These are phyloP conservation scores for Ceratorhiza oryzae-sativae DNA, from an alignment of 1,284 basidiomycete genomes.

Conservation along the genomic window DNA sequence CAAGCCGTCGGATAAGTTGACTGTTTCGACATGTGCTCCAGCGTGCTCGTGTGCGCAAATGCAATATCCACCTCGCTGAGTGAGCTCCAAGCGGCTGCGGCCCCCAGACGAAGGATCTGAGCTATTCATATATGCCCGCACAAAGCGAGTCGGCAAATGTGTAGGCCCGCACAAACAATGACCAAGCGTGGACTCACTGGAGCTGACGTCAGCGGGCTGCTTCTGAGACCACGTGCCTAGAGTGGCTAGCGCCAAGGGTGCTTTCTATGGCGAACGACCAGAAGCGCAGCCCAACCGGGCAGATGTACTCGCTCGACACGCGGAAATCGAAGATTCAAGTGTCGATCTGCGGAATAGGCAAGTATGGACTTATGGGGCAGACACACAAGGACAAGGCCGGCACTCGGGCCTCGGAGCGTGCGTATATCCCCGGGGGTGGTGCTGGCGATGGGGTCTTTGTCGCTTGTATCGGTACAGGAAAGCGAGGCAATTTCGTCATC, in stretches of 20 bases:
- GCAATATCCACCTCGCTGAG: slow-evolving; percentile 9
- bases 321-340: not conserved
- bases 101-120: not conserved
- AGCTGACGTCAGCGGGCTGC: slow-evolving; percentile 7
- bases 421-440: slow-evolving; percentile 1
- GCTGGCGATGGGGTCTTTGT: not conserved
- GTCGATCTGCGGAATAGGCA: slow-evolving; percentile 33
- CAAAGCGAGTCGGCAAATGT: slow-evolving; percentile 16
- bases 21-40: not conserved
- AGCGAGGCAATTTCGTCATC: not conserved
- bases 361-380: slow-evolving; percentile 28
- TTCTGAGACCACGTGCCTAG: not conserved
- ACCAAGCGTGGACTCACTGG: not conserved
- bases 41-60: not conserved
- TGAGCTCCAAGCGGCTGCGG: not conserved
- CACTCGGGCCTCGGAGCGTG: not conserved
- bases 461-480: slow-evolving; percentile 6
- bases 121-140: not conserved
- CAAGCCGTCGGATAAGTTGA: not conserved
- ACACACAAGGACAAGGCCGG: not conserved
- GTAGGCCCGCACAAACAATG: not conserved
- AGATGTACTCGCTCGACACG: not conserved
- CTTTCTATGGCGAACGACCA: slow-evolving; percentile 8
- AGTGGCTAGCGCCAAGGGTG: not conserved
- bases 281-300: not conserved